Percentiles rank a stretch among this genome's conserved stretches.
phyloP scores from a whole-genome alignment of 345 rosid genomes.

The Populus euphratica region DNA sequence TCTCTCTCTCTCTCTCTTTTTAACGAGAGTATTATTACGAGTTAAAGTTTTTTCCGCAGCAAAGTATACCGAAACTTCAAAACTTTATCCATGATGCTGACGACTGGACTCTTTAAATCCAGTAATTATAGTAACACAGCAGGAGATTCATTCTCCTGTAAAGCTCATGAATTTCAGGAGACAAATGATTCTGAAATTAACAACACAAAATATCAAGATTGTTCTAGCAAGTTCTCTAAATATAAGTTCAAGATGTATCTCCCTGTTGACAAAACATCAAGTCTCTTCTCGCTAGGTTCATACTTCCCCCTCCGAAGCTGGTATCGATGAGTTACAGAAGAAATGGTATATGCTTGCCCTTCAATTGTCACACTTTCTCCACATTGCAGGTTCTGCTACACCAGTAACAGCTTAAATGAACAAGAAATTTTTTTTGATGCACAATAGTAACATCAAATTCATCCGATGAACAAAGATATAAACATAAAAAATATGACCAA shows the following conservation, averaged over 20 bases:
- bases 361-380: slow-evolving; percentile 87
- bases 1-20: too few relatives aligned
- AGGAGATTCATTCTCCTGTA: neutral
- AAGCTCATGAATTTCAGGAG: neutral
- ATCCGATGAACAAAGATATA: slow-evolving; percentile 8
- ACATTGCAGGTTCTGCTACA: slow-evolving; percentile 72
- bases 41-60: neutral
- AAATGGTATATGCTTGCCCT: slow-evolving; percentile 76
- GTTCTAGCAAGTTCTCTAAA: slow-evolving; percentile 60
- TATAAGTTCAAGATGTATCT: slow-evolving; percentile 74
- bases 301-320: slow-evolving; percentile 90
- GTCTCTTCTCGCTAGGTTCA: slow-evolving; percentile 82
- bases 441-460: neutral
- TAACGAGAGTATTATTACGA: too few relatives aligned
- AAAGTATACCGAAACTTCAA: neutral
- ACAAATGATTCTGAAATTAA: neutral
- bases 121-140: neutral
- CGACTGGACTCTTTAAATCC: neutral
- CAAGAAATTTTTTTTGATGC: neutral
- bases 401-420: slow-evolving; percentile 6
- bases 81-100: neutral
- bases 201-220: slow-evolving; percentile 43
- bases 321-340: slow-evolving; percentile 80
- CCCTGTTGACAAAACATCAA: slow-evolving; percentile 78
- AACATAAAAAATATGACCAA: slow-evolving; percentile 4